These are phyloP conservation scores for Leucaena leucocephala DNA, from an alignment of 306 rosid species.

Conservation along the genomic window DNA sequence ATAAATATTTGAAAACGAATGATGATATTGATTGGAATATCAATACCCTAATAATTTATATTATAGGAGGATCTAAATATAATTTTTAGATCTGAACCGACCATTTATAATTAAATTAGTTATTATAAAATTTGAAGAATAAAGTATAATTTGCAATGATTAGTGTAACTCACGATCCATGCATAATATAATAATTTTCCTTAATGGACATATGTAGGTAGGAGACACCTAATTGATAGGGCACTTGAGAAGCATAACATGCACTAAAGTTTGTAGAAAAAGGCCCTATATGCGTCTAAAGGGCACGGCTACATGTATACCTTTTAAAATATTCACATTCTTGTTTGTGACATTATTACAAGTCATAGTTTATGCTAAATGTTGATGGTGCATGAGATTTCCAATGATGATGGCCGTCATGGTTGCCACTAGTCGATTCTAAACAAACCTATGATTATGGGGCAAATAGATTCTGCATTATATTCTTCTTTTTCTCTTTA, in stretches of 20 bases:
- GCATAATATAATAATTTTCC: neutral
- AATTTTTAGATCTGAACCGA: too few relatives aligned
- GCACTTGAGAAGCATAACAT: slow-evolving; percentile 6
- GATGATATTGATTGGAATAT: too few relatives aligned
- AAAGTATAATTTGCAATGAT: too few relatives aligned
- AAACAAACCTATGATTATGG: slow-evolving; percentile 59
- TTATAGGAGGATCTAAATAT: too few relatives aligned
- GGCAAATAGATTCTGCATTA: slow-evolving; percentile 51
- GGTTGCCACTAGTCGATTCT: slow-evolving; percentile 56
- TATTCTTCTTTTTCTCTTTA: neutral
- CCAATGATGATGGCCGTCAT: slow-evolving; percentile 73
- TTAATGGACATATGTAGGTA: neutral
- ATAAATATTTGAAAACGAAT: too few relatives aligned
- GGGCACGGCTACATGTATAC: slow-evolving; percentile 6
- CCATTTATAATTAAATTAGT: too few relatives aligned
- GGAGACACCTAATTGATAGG: neutral
- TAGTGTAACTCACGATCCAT: too few relatives aligned
- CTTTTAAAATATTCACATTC: slow-evolving; percentile 22
- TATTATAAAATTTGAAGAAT: too few relatives aligned
- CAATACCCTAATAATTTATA: too few relatives aligned
- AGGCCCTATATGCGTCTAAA: slow-evolving; percentile 16
- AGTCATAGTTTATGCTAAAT: slow-evolving; percentile 46
- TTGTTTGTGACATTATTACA: slow-evolving; percentile 36
- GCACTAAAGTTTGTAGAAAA: slow-evolving; percentile 36
- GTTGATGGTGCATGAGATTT: slow-evolving; percentile 49